Conservation (phyloP, 2,329 filamentous ascomycete genomes). For the Alternaria sp. region DNA sequence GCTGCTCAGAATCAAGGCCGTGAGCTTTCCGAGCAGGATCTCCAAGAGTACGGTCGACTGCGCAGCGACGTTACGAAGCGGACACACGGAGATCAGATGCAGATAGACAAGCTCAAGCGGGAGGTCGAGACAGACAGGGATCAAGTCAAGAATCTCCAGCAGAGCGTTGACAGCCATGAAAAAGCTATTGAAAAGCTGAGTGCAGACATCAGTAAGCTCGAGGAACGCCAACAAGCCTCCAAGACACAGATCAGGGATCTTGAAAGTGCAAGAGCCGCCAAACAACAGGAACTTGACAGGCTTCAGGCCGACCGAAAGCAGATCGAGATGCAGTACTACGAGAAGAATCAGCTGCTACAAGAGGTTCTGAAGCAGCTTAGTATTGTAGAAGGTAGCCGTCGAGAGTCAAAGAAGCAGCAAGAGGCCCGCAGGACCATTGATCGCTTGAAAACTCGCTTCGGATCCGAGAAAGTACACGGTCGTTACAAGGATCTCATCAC, state of each 20-base stretch:
- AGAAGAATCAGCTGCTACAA: conserved; percentile 90
- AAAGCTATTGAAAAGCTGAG: conserved; percentile 77
- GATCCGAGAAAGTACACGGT: conserved; percentile 78
- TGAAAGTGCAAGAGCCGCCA: conserved; percentile 79
- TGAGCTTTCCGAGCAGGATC: conserved; percentile 83
- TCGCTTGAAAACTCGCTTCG: conserved; percentile 87
- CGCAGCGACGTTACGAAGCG: conserved; percentile 85
- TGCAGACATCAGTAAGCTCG: conserved; percentile 72
- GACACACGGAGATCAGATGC: conserved; percentile 80
- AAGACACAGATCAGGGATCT: conserved; percentile 71
- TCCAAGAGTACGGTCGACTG: conserved; percentile 87
- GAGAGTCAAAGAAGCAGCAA: conserved; percentile 82
- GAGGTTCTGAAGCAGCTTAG: conserved; percentile 83
- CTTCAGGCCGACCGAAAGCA: conserved; percentile 42
- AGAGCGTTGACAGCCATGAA: conserved; percentile 82
- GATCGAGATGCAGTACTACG: conserved; percentile 81
- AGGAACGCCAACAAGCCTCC: conserved; percentile 71
- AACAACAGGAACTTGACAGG: conserved; percentile 90
- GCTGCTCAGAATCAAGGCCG: conserved; percentile 86
- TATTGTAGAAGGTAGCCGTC: conserved; percentile 81
- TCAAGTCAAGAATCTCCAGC: conserved; percentile 86
- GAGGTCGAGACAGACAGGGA: conserved; percentile 92
- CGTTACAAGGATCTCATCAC: conserved; percentile 91
- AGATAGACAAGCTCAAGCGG: conserved; percentile 84
- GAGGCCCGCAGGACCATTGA: conserved; percentile 83